Evolutionary conservation across 108 stramenopile genomes (phyloP), one percentile per base, ranked within the genome.

Genomic region (Fragilaria radians): DNA sequence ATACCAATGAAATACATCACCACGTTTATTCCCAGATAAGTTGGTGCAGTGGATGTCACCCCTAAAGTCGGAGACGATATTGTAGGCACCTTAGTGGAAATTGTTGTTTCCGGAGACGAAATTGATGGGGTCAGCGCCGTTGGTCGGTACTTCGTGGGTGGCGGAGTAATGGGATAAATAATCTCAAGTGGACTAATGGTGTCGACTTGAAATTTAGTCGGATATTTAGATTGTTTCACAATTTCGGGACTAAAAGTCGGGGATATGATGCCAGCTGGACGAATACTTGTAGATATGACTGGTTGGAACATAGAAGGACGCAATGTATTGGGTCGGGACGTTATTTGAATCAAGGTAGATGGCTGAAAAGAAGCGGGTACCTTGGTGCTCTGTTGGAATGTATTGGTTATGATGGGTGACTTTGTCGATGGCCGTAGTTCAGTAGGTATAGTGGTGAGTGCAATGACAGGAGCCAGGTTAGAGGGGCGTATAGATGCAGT

Each of bases 291-390:
- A n/a, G 55, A 11, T n/a, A 30, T n/a, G 3, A 26, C n/a, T 3
- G 47, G 21, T 3, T n/a, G 2, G 4, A 48, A 3, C 24, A 0
- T 32, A 22, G 61, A 62, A 2, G 67, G 67, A 28, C 17, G 46
- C 21, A 28, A 28, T 11, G 42, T 57, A 14, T 57, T 24, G 9
- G 54, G 24, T n/a, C 56, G 65, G 18, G 9, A 0, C 7, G 0
- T 32, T 26, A 54, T 69, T 4, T 59, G 67, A 28, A 18, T 48
- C 21, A 28, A 28, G n/a, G 42, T 57, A 14, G 63, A 17, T 2
- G 54, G 24, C 23, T 48, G 53, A 21, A 28, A 11, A 1, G 24
- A 31, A 21, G 65, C 45, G 14, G 28, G 23, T 30, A 26, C 24
- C 28, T 46, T 31, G 17, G 61, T 45, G 23, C n/a, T n/a, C n/a